Percentiles rank a stretch among this genome's conserved stretches.
phyloP scores from a whole-genome alignment of 768 basidiomycete species.

The Russula virescens region DNA sequence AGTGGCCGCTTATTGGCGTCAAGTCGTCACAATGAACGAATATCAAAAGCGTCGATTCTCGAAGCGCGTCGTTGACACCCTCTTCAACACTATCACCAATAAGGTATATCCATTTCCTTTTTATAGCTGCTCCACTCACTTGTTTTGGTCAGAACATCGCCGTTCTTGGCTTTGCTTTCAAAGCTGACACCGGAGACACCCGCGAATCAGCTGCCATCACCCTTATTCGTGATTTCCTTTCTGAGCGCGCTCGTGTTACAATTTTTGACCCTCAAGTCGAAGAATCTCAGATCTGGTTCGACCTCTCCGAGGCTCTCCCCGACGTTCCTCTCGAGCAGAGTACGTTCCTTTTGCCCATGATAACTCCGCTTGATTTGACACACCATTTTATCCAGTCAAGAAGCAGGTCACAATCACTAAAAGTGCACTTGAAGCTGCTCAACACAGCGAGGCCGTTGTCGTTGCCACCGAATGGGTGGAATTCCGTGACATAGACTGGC shows the following conservation, averaged over 20 bases:
- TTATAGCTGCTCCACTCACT: not conserved
- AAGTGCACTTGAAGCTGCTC: conserved; percentile 84
- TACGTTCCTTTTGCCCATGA: conserved; percentile 34
- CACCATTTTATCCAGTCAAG: conserved; percentile 52
- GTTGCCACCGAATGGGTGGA: conserved; percentile 98
- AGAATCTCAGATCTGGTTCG: conserved; percentile 81
- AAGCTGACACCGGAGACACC: conserved; percentile 98
- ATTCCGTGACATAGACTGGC: conserved; percentile 91
- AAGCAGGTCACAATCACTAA: conserved; percentile 76
- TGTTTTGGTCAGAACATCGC: conserved; percentile 64
- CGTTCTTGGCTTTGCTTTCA: conserved; percentile 97
- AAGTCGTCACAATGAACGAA: conserved; percentile 98
- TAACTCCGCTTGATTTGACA: conserved; percentile 4
- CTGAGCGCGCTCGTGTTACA: conserved; percentile 79
- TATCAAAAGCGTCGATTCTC: conserved; percentile 97
- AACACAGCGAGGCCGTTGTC: conserved; percentile 85
- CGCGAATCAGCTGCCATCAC: conserved; percentile 96
- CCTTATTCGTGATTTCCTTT: conserved; percentile 88
- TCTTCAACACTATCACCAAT: conserved; percentile 97
- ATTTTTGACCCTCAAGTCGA: conserved; percentile 92
- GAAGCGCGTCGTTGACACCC: conserved; percentile 90
- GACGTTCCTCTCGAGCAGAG: conserved; percentile 55
- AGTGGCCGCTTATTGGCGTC: conserved; percentile 95
- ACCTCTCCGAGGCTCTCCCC: conserved; percentile 67
- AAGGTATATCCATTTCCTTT: conserved; percentile 49